Conservation (phyloP, 1,284 basidiomycete species). For the Pholiota adiposa region DNA sequence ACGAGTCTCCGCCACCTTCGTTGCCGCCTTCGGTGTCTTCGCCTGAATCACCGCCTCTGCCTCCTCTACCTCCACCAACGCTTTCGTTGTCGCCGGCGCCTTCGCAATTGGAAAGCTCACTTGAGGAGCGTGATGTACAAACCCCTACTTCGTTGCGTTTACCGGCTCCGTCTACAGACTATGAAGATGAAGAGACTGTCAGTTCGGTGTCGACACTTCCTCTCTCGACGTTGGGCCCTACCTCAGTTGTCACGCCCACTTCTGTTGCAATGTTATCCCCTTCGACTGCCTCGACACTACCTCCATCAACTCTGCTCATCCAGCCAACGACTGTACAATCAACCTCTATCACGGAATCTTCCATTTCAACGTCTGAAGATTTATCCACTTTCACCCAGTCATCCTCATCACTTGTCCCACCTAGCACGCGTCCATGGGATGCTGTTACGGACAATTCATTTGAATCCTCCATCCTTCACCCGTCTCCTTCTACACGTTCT, state of each 20-base stretch:
- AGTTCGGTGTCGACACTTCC: slow-evolving; percentile 31
- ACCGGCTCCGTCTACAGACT: slow-evolving; percentile 20
- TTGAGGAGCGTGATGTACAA: slow-evolving; percentile 23
- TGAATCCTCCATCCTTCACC: slow-evolving; percentile 67
- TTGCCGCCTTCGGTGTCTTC: slow-evolving; percentile 16
- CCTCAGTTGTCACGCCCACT: slow-evolving; percentile 32
- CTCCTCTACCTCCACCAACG: slow-evolving; percentile 6
- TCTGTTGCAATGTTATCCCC: slow-evolving; percentile 28
- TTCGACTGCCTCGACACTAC: slow-evolving; percentile 25
- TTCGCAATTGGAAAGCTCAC: slow-evolving; percentile 21
- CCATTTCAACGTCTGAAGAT: slow-evolving; percentile 24
- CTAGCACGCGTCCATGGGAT: slow-evolving; percentile 48
- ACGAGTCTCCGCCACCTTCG: slow-evolving; percentile 7
- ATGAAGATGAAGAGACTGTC: slow-evolving; percentile 24
- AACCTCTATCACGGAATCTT: slow-evolving; percentile 15
- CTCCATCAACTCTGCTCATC: slow-evolving; percentile 24
- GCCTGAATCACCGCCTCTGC: slow-evolving; percentile 17
- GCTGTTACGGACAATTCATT: slow-evolving; percentile 66
- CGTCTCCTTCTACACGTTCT: slow-evolving; percentile 68
- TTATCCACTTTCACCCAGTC: slow-evolving; percentile 33
- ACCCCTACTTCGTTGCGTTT: slow-evolving; percentile 31
- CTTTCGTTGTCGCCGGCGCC: slow-evolving; percentile 23
- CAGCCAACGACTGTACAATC: slow-evolving; percentile 18
- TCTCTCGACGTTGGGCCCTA: slow-evolving; percentile 23
- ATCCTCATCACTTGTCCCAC: slow-evolving; percentile 29